A percentile compares a stretch with the other conserved stretches of the same genome.
These are phyloP conservation scores for Tillandsia fasciculata DNA, from an alignment of 176 grass and related monocot genomes.

Conservation along the genomic window DNA sequence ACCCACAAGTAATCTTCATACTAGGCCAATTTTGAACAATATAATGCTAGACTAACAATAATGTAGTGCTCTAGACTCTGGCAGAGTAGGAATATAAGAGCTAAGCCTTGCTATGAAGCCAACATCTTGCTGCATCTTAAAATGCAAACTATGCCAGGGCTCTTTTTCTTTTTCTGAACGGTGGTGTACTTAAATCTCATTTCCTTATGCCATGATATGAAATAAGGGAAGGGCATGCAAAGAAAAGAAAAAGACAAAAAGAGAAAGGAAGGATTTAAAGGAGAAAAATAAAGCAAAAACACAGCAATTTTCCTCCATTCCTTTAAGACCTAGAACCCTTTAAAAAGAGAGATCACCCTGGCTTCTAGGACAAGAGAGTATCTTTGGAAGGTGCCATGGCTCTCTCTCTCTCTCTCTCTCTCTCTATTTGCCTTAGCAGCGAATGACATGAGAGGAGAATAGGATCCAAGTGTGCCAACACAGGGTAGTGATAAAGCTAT, in stretches of 20 bases:
- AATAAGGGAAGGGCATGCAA: slow-evolving; percentile 11
- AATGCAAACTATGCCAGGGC: background rate
- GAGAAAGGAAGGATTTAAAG: slow-evolving; percentile 19
- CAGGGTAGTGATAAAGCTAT: slow-evolving; percentile 17
- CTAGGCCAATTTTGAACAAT: too few species aligned
- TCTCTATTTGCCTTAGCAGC: slow-evolving; percentile 17
- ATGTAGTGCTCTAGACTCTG: too few species aligned
- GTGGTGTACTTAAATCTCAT: slow-evolving; percentile 19
- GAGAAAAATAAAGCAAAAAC: slow-evolving; percentile 8
- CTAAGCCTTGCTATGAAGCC: too few species aligned
- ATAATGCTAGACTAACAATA: too few species aligned
- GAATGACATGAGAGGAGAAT: slow-evolving; percentile 30
- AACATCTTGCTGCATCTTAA: background rate
- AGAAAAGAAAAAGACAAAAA: slow-evolving; percentile 39
- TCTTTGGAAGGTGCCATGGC: slow-evolving; percentile 49
- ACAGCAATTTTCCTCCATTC: background rate
- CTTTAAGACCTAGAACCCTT: slow-evolving; percentile 21
- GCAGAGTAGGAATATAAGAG: too few species aligned
- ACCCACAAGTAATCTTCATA: too few species aligned
- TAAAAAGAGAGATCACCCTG: slow-evolving; percentile 2
- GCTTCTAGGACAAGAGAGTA: slow-evolving; percentile 44
- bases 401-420: slow-evolving; percentile 15
- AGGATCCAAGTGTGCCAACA: slow-evolving; percentile 13
- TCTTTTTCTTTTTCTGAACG: slow-evolving; percentile 20
- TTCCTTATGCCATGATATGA: slow-evolving; percentile 8